phyloP scores from a whole-genome alignment of 2,329 filamentous ascomycete species.

The Ceratocystis alfenasii region DNA sequence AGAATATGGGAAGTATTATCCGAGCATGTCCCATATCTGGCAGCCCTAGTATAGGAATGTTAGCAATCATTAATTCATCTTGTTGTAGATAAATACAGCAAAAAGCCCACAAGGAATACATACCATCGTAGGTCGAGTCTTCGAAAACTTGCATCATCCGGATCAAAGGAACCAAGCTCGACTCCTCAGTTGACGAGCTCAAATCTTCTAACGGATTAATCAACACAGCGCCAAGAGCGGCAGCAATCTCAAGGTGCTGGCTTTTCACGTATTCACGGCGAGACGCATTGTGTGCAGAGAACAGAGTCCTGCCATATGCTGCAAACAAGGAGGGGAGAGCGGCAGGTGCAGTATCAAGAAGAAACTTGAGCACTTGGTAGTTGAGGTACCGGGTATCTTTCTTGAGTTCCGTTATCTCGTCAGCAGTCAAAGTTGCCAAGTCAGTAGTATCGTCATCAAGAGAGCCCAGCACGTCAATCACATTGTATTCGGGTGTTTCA shows the following conservation, averaged over 20 bases:
- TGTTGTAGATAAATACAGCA: conserved; percentile 27
- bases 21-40: conserved; percentile 35
- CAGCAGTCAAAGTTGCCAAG: background rate
- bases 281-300: conserved; percentile 50
- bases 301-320: conserved; percentile 66
- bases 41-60: conserved; percentile 10
- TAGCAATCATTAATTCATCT: background rate
- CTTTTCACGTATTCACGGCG: conserved; percentile 49
- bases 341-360: conserved; percentile 67
- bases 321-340: conserved; percentile 80
- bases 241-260: conserved; percentile 44
- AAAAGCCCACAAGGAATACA: conserved; percentile 30
- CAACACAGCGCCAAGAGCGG: conserved; percentile 58
- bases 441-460: conserved; percentile 27
- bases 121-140: conserved; percentile 64
- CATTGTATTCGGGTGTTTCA: conserved; percentile 17
- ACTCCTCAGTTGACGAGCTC: conserved; percentile 30
- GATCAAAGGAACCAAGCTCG: conserved; percentile 70
- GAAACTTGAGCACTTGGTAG: conserved; percentile 59
- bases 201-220: conserved; percentile 37
- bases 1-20: conserved; percentile 62
- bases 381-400: conserved; percentile 48
- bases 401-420: conserved; percentile 7
- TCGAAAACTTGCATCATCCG: conserved; percentile 66
- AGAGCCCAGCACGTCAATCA: conserved; percentile 23